Conservation (phyloP, 225 moss, liverwort and hornwort species). For the Pseudisothecium myosuroides region DNA sequence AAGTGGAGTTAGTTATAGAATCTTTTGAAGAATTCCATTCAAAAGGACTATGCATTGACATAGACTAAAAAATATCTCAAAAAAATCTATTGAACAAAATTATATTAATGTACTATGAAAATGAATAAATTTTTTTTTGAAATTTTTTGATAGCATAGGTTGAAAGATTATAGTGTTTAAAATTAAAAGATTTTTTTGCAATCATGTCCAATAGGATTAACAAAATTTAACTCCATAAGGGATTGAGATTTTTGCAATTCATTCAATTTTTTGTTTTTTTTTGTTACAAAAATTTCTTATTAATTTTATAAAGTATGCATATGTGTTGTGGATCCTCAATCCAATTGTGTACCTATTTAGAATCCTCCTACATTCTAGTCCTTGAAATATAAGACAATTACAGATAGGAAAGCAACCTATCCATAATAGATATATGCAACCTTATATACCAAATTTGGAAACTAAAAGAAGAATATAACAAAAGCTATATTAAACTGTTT, state of each 20-base stretch:
- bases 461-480: background rate
- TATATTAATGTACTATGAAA: no score
- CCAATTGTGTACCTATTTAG: background rate
- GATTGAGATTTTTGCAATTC: background rate
- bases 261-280: background rate
- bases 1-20: no score
- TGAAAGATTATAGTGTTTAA: background rate
- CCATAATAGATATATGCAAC: background rate
- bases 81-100: no score
- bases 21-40: background rate
- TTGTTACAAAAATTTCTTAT: background rate
- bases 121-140: no score
- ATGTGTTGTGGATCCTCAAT: fast-evolving
- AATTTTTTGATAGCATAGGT: no score
- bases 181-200: background rate
- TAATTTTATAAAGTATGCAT: background rate
- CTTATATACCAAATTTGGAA: background rate
- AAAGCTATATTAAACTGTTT: background rate
- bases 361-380: background rate
- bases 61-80: no score
- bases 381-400: background rate
- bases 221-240: background rate
- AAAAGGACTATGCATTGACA: no score
- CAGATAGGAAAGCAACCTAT: fast-evolving
- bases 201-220: background rate